Evolutionary conservation across 2,329 filamentous ascomycete genomes (phyloP).

Genomic region (Colletotrichum paranaense): DNA sequence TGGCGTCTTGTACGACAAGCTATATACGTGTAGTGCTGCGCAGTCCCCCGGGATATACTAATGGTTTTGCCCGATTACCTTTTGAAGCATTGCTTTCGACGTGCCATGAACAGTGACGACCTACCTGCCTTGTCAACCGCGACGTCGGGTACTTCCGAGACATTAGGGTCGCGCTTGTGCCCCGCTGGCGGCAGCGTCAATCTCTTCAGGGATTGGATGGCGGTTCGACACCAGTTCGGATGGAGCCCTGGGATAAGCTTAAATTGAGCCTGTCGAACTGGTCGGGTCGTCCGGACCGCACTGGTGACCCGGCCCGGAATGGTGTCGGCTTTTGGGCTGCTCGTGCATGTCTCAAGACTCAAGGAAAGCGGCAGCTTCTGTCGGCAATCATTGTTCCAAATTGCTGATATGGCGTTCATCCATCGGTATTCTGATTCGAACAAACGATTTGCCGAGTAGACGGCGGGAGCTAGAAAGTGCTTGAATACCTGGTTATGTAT

Average conservation of each 20-base stretch:
- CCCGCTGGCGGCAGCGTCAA: not conserved
- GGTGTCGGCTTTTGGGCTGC: not conserved
- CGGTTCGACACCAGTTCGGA: not conserved
- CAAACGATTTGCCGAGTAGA: no score
- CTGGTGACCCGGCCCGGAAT: not conserved
- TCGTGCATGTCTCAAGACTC: not conserved
- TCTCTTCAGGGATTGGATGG: not conserved
- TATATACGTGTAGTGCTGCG: slow-evolving; percentile 50
- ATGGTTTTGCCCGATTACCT: slow-evolving; percentile 30
- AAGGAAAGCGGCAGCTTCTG: not conserved
- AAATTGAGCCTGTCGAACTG: not conserved
- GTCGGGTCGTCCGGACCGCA: not conserved
- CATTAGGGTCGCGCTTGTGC: not conserved
- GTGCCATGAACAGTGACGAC: not conserved
- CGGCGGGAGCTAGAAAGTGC: no score
- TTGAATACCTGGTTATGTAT: no score
- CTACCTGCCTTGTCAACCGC: not conserved
- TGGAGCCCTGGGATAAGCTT: not conserved
- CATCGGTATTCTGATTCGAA: no score
- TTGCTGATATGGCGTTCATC: no score
- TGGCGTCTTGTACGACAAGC: slow-evolving; percentile 48
- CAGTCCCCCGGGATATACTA: slow-evolving; percentile 41
- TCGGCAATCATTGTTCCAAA: no score
- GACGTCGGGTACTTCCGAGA: not conserved
- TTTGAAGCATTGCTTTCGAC: not conserved